Evolutionary conservation across 179 eudicot genomes (phyloP).

Genomic region (Heliamphora pulchella): DNA sequence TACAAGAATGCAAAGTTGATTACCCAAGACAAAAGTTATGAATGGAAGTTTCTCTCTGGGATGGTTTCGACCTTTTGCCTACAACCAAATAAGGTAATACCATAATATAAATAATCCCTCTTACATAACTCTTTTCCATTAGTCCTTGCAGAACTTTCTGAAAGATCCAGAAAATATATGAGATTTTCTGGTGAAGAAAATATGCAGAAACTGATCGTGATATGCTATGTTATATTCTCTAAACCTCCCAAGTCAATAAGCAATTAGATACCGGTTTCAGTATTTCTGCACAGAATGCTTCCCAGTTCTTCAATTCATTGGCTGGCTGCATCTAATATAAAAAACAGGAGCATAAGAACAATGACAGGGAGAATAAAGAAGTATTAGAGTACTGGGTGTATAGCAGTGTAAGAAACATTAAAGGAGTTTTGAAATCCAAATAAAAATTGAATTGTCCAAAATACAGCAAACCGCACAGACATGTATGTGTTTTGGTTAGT

Average conservation of each 20-base stretch:
- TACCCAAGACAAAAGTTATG: slow-evolving; percentile 81
- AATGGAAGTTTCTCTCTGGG: slow-evolving; percentile 43
- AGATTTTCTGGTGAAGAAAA: not conserved
- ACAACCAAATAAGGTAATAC: slow-evolving; percentile 18
- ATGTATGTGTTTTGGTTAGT: not conserved
- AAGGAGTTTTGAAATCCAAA: not conserved
- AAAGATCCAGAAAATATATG: not conserved
- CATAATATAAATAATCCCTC: slow-evolving; percentile 4
- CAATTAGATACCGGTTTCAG: slow-evolving; percentile 32
- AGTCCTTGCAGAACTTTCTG: not conserved
- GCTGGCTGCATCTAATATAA: slow-evolving; percentile 32
- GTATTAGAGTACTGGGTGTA: not conserved
- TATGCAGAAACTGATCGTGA: not conserved
- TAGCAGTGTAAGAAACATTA: not conserved
- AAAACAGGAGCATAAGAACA: not conserved
- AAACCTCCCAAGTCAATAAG: not conserved
- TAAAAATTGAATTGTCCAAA: not conserved
- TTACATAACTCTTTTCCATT: not conserved
- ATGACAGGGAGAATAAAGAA: not conserved
- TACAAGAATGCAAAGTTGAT: slow-evolving; percentile 6
- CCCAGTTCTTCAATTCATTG: slow-evolving; percentile 34
- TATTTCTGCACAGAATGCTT: slow-evolving; percentile 39
- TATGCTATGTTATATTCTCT: not conserved
- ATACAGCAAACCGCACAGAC: not conserved
- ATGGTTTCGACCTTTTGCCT: slow-evolving; percentile 38